phyloP scores from a whole-genome alignment of 768 basidiomycete species.

The Boletus subcaerulescens region DNA sequence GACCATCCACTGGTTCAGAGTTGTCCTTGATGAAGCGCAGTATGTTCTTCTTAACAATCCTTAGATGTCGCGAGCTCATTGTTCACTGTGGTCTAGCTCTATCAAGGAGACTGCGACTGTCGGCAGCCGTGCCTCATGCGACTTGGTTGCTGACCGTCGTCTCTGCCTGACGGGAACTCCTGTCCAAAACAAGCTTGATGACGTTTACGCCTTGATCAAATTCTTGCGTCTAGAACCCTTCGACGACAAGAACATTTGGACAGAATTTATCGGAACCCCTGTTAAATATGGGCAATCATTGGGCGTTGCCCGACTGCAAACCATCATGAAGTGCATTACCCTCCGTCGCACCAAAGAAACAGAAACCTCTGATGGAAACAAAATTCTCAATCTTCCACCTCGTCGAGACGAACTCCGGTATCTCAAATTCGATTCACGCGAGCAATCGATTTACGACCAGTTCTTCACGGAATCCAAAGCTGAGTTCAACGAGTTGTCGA shows the following conservation, averaged over 20 bases:
- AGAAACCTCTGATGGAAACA: conserved; percentile 73
- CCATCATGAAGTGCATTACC: conserved; percentile 95
- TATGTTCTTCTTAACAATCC: conserved; percentile 43
- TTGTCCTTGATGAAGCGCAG: conserved; percentile 95
- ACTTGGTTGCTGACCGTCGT: conserved; percentile 89
- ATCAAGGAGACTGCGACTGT: conserved; percentile 97
- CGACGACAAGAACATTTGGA: conserved; percentile 92
- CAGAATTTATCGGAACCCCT: conserved; percentile 86
- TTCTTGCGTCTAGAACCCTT: conserved; percentile 90
- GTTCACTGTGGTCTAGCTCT: conserved; percentile 49
- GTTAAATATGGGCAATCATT: conserved; percentile 89
- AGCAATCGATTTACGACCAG: conserved; percentile 82
- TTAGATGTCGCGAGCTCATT: not conserved
- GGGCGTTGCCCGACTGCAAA: conserved; percentile 90
- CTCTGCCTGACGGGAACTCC: conserved; percentile 97
- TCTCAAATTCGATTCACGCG: conserved; percentile 79
- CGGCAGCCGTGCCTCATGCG: conserved; percentile 92
- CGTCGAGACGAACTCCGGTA: conserved; percentile 85
- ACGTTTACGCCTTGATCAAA: conserved; percentile 95
- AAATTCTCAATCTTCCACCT: conserved; percentile 84
- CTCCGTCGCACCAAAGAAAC: conserved; percentile 95
- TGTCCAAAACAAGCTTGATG: conserved; percentile 98
- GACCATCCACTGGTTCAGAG: conserved; percentile 93
- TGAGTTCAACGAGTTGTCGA: conserved; percentile 82
- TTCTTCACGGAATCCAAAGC: conserved; percentile 90